Evolutionary conservation across 768 basidiomycete species (phyloP).

Genomic region (Dacryopinax spathularia): DNA sequence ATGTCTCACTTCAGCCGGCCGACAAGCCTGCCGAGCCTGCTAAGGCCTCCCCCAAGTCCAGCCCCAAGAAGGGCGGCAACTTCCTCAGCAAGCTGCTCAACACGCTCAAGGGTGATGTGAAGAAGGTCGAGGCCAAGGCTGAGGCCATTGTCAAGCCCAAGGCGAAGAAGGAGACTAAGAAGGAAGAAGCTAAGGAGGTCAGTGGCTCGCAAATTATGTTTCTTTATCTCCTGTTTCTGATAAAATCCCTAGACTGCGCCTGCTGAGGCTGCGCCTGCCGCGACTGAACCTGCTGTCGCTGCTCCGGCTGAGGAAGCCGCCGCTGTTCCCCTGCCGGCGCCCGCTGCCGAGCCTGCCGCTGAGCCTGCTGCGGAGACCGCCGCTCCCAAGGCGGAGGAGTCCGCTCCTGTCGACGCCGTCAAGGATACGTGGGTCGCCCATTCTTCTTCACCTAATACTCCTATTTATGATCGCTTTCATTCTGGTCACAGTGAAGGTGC

Average conservation of each 20-base stretch:
- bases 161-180: constrained; percentile 40
- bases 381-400: constrained; percentile 26
- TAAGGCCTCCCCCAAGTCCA: constrained; percentile 32
- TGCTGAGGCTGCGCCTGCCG: constrained; percentile 18
- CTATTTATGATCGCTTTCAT: constrained; percentile 5
- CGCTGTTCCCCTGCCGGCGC: constrained; percentile 13
- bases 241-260: constrained; percentile 12
- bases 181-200: constrained; percentile 43
- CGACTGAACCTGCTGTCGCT: constrained; percentile 10
- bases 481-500: constrained; percentile 8
- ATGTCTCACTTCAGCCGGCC: constrained; percentile 22
- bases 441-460: not conserved
- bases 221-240: not conserved
- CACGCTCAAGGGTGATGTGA: constrained; percentile 46
- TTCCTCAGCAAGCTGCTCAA: constrained; percentile 66
- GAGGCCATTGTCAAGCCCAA: constrained; percentile 34
- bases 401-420: constrained; percentile 25
- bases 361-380: constrained; percentile 30
- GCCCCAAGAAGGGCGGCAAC: constrained; percentile 67
- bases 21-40: constrained; percentile 33
- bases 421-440: constrained; percentile 51
- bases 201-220: constrained; percentile 44
- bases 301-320: constrained; percentile 9
- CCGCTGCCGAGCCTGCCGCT: constrained; percentile 26
- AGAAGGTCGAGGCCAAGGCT: constrained; percentile 15